Base-by-base conservation (phyloP, 306 rosid species). In the Cucurbita ficifolia region DNA sequence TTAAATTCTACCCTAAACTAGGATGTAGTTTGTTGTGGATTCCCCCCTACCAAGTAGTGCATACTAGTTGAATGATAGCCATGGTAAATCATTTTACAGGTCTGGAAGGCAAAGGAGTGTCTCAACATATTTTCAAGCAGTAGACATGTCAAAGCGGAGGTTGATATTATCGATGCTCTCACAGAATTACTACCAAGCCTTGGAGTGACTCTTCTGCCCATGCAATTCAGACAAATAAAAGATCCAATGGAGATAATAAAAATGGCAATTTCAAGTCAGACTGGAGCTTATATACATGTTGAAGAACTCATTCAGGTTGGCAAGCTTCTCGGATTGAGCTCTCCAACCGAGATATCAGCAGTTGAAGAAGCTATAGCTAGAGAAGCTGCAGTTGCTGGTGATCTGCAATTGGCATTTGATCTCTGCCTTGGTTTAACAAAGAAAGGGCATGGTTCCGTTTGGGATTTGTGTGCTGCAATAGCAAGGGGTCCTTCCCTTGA, bases 361-460 rank as follows among this genome's bases (percentile, higher is more conserved):
- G 90, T 94, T 74, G 95, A 94, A 87, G 99, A 94, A 84, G 92
- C 92, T 76, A 89, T 91, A 81, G 99, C 99, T 73, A 86, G 99
- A 89, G 99, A 94, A 84, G 99, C 99, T 82, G 99, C 99, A 24
- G 96, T 91, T 84, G 95, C 99, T 78, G 97, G 97, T 75, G 99
- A 94, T 91, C 87, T 94, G 71, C 99, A 94, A 78, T 75, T 94
- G 85, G 96, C 99, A 75, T 91, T 91, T 84, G 99, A 91, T 83
- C 96, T 94, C 74, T 94, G 97, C 83, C 89, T 91, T 85, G 88
- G 83, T 86, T 88, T 94, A 87, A 83, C 88, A 50, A 83, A 83
- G 83, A 91, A 91, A 70, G 97, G 97, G 75, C 97, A 91, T 76
- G 99, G 99, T 80, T 79, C 75, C 67, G 75, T 91, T 74, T 94